Evolutionary conservation across 2,329 filamentous ascomycete genomes (phyloP).

Genomic region (Epichloe glyceriae): DNA sequence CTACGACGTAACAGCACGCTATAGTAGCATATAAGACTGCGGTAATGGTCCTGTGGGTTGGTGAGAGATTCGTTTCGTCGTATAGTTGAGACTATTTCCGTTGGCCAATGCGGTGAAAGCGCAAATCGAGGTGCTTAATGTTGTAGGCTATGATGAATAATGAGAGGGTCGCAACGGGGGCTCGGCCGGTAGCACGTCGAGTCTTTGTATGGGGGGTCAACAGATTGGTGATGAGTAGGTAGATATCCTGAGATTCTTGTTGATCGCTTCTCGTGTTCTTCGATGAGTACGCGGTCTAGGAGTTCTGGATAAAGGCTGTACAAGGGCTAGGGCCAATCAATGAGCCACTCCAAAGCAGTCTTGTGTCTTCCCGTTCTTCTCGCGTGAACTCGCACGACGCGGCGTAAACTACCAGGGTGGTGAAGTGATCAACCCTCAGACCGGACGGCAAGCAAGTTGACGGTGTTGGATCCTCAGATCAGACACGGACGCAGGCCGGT

Average conservation of each 20-base stretch:
- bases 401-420: conserved; percentile 5
- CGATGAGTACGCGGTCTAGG: neutral
- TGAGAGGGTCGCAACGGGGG: neutral
- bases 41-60: neutral
- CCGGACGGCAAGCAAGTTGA: neutral
- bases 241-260: neutral
- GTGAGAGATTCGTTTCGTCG: neutral
- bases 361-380: conserved; percentile 4
- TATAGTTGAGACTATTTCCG: neutral
- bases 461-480: neutral
- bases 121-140: neutral
- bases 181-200: neutral
- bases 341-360: neutral
- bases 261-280: neutral
- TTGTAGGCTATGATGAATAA: neutral
- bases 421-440: neutral
- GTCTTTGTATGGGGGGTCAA: neutral
- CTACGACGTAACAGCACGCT: neutral
- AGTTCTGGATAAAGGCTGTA: neutral
- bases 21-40: neutral
- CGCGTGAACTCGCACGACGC: conserved; percentile 2
- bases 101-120: neutral
- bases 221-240: neutral
- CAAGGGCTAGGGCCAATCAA: neutral
- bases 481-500: neutral